A percentile compares a stretch with the other conserved stretches of the same genome.
These are phyloP conservation scores for Secale cereale DNA, from an alignment of 176 grass and related monocot species.

Conservation along the genomic window DNA sequence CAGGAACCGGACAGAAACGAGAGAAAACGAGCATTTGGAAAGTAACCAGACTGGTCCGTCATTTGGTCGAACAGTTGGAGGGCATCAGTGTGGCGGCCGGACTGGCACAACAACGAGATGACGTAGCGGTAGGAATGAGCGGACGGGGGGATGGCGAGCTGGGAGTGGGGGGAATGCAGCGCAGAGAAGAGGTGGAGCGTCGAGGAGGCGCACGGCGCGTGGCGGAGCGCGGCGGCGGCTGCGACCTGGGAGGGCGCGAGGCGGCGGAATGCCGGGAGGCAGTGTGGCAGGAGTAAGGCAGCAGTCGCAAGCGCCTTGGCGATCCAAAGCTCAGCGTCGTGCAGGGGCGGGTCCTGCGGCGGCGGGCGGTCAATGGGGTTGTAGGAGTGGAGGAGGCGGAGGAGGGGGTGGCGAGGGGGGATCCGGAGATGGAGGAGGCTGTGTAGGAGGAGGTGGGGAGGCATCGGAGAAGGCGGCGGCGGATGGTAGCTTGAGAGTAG, in stretches of 20 bases:
- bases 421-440: constrained; percentile 13
- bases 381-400: constrained; percentile 26
- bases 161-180: constrained; percentile 31
- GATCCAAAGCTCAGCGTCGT: constrained; percentile 65
- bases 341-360: not conserved
- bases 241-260: constrained; percentile 17
- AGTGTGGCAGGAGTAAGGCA: constrained; percentile 1
- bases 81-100: constrained; percentile 47
- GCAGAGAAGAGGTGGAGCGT: constrained; percentile 35
- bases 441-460: not conserved
- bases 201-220: constrained; percentile 31
- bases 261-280: constrained; percentile 25
- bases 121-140: constrained; percentile 44
- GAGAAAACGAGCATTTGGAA: constrained; percentile 48
- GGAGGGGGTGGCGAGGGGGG: constrained; percentile 26
- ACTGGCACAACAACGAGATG: constrained; percentile 35
- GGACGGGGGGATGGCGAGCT: constrained; percentile 33
- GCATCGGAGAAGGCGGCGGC: constrained; percentile 19
- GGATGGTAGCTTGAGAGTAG: not conserved
- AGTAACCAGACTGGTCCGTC: constrained; percentile 30
- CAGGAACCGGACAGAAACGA: constrained; percentile 57
- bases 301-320: constrained; percentile 52
- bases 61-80: constrained; percentile 89
- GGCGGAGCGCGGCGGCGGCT: constrained; percentile 20
- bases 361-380: constrained; percentile 24